Conservation (phyloP, 1,284 basidiomycete genomes). For the Cutaneotrichosporon mucoides region DNA sequence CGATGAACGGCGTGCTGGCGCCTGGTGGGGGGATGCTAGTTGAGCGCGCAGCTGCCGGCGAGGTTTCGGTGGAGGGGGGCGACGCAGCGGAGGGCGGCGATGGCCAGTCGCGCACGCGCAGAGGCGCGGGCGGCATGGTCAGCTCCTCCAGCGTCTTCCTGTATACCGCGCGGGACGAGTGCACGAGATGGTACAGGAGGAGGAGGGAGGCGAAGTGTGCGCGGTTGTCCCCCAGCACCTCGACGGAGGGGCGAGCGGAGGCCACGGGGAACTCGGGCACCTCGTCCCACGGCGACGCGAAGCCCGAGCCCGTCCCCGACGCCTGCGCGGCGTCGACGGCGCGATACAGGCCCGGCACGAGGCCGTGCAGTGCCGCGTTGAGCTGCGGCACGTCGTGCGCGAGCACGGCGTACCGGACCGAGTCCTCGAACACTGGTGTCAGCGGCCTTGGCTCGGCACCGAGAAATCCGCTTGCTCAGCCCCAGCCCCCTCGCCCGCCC, state of each 20-base stretch:
- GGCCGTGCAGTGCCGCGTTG: slow-evolving; percentile 36
- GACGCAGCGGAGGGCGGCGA: background rate
- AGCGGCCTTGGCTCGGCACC: background rate
- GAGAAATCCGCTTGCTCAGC: background rate
- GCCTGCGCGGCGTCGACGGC: slow-evolving; percentile 16
- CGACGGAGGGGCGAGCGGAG: background rate
- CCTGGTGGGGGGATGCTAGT: no score
- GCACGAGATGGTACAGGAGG: slow-evolving; percentile 37
- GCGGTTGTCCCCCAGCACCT: slow-evolving; percentile 10
- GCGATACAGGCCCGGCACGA: slow-evolving; percentile 40
- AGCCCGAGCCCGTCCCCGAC: no score
- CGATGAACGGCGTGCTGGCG: background rate
- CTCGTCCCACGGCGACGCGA: background rate
- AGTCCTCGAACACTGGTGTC: slow-evolving; percentile 42
- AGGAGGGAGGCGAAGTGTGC: slow-evolving; percentile 30
- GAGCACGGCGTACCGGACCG: slow-evolving; percentile 37
- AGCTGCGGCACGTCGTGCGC: slow-evolving; percentile 40
- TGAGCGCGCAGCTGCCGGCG: background rate
- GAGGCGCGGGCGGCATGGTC: background rate
- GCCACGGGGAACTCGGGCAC: background rate
- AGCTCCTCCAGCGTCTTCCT: slow-evolving; percentile 2
- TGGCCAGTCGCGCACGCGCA: background rate
- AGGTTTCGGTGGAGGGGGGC: background rate
- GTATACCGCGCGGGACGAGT: slow-evolving; percentile 12
- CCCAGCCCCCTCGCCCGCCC: background rate